Evolutionary conservation across 2,329 filamentous ascomycete genomes (phyloP), one percentile per base, ranked within the genome.

Genomic region (Talaromyces piceae): DNA sequence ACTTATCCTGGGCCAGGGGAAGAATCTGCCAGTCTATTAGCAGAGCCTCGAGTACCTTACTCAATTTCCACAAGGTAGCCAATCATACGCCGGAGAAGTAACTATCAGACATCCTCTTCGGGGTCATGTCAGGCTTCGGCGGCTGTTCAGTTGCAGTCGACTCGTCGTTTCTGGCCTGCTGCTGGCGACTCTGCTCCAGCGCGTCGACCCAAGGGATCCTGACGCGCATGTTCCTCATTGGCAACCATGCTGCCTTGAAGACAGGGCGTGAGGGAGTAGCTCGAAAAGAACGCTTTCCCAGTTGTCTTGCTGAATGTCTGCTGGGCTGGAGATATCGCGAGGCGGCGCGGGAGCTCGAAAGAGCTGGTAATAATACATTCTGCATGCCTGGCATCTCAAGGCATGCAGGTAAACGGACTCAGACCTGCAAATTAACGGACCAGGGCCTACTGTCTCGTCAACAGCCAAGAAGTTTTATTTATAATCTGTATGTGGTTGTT

Each of bases 1-100:
- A 90, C 47, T 85, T 84, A 62, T 90, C 87, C 61, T 81, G 83
- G 5, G 81, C 84, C 8, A 90, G 73, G 5, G 85, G 85, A 25
- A 89, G 72, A 13, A 82, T 69, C 80, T 83, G 68, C 63, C 65
- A 48, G 65, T 55, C 28, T 27, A 45, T 23, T 55, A 51, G 52
- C 47, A 28, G 27, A 11, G 3, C 28, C 16, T 37, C 45, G 41
- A 25, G 20, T 3, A 13, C 27, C 48, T 47, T 54, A 54, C 58
- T 26, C 41, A 44, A 33, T 13, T 30, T 22, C 16, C 9, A 44
- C 20, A 44, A 13, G 12, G 16, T 37, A 30, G 28, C n/a, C n/a
- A n/a, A 12, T 33, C 77, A 56, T 59, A 87, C 80, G 43, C 86
- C 79, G 51, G 78, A 79, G 61, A 86, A 82, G 63, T 83, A 85